Conservation (phyloP, 2,329 filamentous ascomycete species). For the Arthroderma sp. region DNA sequence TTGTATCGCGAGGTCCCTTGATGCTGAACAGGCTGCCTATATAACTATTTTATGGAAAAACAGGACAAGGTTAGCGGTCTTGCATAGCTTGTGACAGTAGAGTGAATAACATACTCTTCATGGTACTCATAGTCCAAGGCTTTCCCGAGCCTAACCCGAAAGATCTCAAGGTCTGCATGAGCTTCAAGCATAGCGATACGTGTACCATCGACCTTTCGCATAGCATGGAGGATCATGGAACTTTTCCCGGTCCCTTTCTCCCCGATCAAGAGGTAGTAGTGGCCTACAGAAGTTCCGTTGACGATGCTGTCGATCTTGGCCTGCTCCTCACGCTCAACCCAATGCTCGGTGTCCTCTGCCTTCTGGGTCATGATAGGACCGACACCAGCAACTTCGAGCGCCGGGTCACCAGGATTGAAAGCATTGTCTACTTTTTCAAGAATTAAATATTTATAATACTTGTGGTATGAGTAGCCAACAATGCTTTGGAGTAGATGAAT, state of each 20-base stretch:
- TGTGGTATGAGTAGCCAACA: constrained; percentile 67
- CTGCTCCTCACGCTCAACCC: constrained; percentile 79
- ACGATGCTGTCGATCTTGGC: constrained; percentile 70
- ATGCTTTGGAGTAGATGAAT: constrained; percentile 18
- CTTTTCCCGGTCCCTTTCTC: constrained; percentile 96
- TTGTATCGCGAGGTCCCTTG: constrained; percentile 79
- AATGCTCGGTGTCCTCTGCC: constrained; percentile 44
- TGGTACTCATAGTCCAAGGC: constrained; percentile 93
- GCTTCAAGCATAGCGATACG: constrained; percentile 93
- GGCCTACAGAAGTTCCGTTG: constrained; percentile 55
- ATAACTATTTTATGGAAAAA: constrained; percentile 20
- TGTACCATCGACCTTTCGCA: constrained; percentile 82
- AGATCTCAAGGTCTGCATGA: constrained; percentile 88
- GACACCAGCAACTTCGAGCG: constrained; percentile 61
- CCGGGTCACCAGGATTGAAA: constrained; percentile 83
- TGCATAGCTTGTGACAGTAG: neutral
- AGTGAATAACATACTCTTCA: constrained; percentile 57
- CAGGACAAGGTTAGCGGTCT: neutral
- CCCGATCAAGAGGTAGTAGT: constrained; percentile 83
- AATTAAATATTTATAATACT: constrained; percentile 77
- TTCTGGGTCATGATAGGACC: constrained; percentile 25
- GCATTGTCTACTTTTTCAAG: constrained; percentile 86
- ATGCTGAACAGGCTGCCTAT: constrained; percentile 95
- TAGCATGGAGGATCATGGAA: constrained; percentile 89
- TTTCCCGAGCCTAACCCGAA: constrained; percentile 82